Percentiles rank a stretch among this genome's conserved stretches.
phyloP scores from a whole-genome alignment of 768 basidiomycete species.

The Collybia sordida region DNA sequence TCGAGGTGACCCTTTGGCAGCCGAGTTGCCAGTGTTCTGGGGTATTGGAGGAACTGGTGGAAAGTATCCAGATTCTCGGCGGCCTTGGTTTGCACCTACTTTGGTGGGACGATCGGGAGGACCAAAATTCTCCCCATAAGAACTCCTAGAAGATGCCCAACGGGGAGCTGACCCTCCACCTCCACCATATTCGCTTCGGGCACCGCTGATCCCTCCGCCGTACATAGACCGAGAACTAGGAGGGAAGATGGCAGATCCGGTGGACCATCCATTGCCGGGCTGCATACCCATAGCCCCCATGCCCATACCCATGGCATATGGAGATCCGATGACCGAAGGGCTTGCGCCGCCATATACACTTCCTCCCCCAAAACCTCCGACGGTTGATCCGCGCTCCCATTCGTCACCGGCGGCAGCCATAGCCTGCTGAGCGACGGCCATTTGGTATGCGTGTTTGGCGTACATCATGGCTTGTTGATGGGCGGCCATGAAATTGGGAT shows the following conservation, averaged over 20 bases:
- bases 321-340: constrained; percentile 29
- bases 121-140: constrained; percentile 69
- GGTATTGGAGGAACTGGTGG: constrained; percentile 42
- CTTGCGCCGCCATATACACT: constrained; percentile 46
- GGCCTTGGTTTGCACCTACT: constrained; percentile 12
- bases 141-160: constrained; percentile 60
- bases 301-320: constrained; percentile 33
- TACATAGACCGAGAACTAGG: constrained; percentile 54
- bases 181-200: constrained; percentile 63
- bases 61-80: constrained; percentile 38
- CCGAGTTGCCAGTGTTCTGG: constrained; percentile 16
- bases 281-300: constrained; percentile 35
- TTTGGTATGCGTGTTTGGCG: constrained; percentile 89
- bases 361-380: constrained; percentile 43
- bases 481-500: constrained; percentile 63
- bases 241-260: constrained; percentile 52
- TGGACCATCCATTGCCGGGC: constrained; percentile 43
- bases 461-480: constrained; percentile 87
- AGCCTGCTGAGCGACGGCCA: constrained; percentile 88
- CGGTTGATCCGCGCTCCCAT: constrained; percentile 79
- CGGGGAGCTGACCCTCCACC: constrained; percentile 40
- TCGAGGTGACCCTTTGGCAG: constrained; percentile 21
- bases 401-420: constrained; percentile 88
- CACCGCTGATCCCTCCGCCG: constrained; percentile 48
- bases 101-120: constrained; percentile 26